Evolutionary conservation across 345 rosid species (phyloP), one percentile per base, ranked within the genome.

Genomic region (Murraya koenigii): DNA sequence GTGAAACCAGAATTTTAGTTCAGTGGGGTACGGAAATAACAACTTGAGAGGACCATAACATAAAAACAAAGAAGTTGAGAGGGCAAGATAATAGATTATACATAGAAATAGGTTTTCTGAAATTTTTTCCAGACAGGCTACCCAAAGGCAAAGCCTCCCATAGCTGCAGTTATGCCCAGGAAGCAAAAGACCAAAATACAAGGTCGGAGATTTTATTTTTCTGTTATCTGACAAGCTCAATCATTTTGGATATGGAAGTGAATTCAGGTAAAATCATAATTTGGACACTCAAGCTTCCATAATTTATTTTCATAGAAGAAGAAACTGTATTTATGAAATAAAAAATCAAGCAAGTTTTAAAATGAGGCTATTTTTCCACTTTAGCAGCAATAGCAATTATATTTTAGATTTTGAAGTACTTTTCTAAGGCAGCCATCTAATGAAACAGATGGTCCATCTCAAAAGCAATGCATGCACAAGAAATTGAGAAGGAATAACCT

Each of bases 401-500:
- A 20, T 30, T 64, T 32, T 44, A 47, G 36, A 38, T 38, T 52
- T 59, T 60, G 20, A 60, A 30, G 22, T 7, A n/a, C 22, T 47
- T 41, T 28, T 30, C 35, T 47, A 64, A 30, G 32, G 47, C 1
- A 49, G 47, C 22, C 10, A 41, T 60, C 35, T 25, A n/a, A 41
- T 39, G 28, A 49, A 63, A 75, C 78, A 22, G 61, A 75, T 62
- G 32, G 23, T 7, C 32, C 1, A 33, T 79, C 63, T 20, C 17
- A 72, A n/a, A 59, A 17, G 4, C 63, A 26, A n/a, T 22, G 32
- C 62, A 41, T 28, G 47, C 61, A 75, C 26, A 26, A 5, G 52
- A 54, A 44, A 55, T 1, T 39, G 8, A 59, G 56, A 17, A 35
- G 36, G 75, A 23, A 64, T 35, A 67, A 88, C 97, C 94, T 93